Evolutionary conservation across 306 rosid species (phyloP).

Genomic region (Quercus glauca): DNA sequence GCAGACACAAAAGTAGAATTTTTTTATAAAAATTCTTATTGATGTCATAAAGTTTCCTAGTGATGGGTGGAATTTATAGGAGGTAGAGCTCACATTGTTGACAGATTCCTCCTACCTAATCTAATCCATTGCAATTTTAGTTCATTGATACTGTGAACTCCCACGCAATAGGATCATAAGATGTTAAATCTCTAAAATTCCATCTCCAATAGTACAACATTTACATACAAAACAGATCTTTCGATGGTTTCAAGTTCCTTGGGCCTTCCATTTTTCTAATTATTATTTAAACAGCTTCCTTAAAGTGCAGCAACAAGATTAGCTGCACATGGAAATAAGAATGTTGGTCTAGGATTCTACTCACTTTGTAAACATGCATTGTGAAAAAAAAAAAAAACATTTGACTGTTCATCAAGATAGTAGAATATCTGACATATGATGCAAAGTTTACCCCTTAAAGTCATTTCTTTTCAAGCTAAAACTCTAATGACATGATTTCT

Average conservation of each 20-base stretch:
- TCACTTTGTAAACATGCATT: not conserved
- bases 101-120: not conserved
- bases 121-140: not conserved
- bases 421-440: not conserved
- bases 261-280: not conserved
- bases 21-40: conserved; percentile 27
- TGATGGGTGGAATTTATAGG: not conserved
- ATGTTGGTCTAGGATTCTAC: not conserved
- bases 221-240: not conserved
- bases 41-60: conserved; percentile 16
- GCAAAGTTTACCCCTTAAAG: too few species aligned
- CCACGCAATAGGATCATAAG: not conserved
- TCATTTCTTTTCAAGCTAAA: too few species aligned
- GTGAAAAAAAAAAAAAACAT: not conserved
- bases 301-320: not conserved
- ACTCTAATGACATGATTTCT: too few species aligned
- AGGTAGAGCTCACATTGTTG: not conserved
- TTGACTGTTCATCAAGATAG: not conserved
- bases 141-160: not conserved
- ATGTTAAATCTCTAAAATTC: not conserved
- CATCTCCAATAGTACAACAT: not conserved
- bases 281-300: not conserved
- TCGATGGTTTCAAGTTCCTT: not conserved
- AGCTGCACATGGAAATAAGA: not conserved
- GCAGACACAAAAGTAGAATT: conserved; percentile 27